Evolutionary conservation across 495 filamentous ascomycete species (phyloP), one percentile per base, ranked within the genome.

Genomic region (Chlorociboria aeruginascens): DNA sequence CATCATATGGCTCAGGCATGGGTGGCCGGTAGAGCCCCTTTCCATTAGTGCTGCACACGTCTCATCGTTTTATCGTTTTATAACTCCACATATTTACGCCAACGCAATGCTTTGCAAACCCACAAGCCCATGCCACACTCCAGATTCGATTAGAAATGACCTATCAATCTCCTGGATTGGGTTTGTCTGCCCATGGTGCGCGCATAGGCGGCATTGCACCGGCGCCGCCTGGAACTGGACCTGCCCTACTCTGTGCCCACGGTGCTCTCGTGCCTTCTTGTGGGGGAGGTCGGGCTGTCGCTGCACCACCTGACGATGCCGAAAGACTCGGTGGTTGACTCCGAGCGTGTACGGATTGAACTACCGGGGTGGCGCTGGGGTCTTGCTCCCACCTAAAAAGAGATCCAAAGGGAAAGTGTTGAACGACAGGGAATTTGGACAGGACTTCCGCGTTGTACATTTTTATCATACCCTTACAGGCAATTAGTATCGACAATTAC

Each of bases 391-490:
- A 95, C 49, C 70, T 77, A 61, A 93, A 92, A 8, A 96, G 64
- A 30, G 81, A 84, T 20, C 93, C 92, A 59, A 98, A 97, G 3
- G 83, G 68, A 56, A 98, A 97, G 66, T 98, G 93, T 62, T 98
- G 92, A 62, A 97, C 94, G 12, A 98, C 93, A 4, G 92, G 92
- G 50, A 96, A 77, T 63, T 98, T 98, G 29, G 81, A 82, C 32
- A 98, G 69, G 0, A 98, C 89, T 59, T 98, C 93, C 50, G 83
- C 85, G 52, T 89, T 81, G 63, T 89, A 97, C 92, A 98, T 98
- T 63, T 88, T 90, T 58, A 89, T 81, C 92, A 98, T 95, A 30
- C 89, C 89, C 62, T 67, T 50, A 11, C 16, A 25, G 30, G 45
- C 34, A 45, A 25, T 58, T 48, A 58, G 52, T 11, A 14, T 59